Evolutionary conservation across 495 filamentous ascomycete species (phyloP).

Genomic region (Acidiella bohemica): DNA sequence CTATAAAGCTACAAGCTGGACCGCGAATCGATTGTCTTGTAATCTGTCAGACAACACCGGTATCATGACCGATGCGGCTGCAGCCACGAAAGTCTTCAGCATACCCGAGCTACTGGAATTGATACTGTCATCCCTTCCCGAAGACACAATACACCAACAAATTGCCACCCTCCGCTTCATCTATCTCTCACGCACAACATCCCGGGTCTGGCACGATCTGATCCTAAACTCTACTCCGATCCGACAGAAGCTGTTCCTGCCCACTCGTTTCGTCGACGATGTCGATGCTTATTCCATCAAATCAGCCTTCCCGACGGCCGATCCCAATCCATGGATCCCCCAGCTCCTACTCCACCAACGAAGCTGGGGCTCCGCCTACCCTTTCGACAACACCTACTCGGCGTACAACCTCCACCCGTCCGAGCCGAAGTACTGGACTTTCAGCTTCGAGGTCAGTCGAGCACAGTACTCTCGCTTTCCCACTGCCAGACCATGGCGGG

Average conservation of each 20-base stretch:
- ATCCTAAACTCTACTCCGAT: background rate
- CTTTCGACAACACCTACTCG: background rate
- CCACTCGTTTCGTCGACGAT: background rate
- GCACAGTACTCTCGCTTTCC: slow-evolving; percentile 1
- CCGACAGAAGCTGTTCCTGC: background rate
- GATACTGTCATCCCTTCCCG: background rate
- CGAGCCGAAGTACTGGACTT: background rate
- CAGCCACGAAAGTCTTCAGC: background rate
- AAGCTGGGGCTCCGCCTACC: slow-evolving; percentile 1
- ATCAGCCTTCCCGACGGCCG: background rate
- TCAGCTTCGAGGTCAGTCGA: background rate
- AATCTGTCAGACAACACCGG: too few species aligned
- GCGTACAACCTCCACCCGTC: background rate
- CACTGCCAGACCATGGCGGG: background rate
- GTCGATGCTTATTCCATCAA: background rate
- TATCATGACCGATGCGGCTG: background rate
- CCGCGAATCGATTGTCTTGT: too few species aligned
- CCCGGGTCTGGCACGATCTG: slow-evolving; percentile 1
- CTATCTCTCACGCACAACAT: background rate
- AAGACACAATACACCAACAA: background rate
- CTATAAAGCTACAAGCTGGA: too few species aligned
- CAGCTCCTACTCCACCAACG: background rate
- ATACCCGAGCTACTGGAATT: slow-evolving; percentile 3
- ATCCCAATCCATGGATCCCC: background rate
- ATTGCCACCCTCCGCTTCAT: background rate